These are phyloP conservation scores for Fusarium staphyleae DNA, from an alignment of 2,329 filamentous ascomycete species.

Conservation along the genomic window DNA sequence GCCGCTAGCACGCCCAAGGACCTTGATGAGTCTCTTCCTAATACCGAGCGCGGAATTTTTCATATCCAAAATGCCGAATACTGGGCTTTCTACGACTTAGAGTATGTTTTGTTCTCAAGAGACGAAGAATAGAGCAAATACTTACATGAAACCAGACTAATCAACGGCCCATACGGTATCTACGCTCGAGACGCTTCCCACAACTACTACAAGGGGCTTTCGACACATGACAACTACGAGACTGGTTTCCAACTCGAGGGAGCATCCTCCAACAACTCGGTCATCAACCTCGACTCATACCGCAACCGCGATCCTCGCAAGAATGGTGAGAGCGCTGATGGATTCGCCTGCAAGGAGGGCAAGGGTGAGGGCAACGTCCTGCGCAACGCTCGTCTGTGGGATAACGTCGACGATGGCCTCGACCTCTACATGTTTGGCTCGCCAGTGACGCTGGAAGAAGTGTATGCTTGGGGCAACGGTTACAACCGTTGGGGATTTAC, in stretches of 20 bases:
- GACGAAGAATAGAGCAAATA: too few relatives aligned
- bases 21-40: slow-evolving; percentile 49
- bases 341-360: slow-evolving; percentile 57
- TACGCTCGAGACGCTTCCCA: slow-evolving; percentile 47
- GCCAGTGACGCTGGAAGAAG: slow-evolving; percentile 53
- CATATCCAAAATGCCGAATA: slow-evolving; percentile 54
- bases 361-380: slow-evolving; percentile 54
- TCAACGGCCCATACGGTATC: slow-evolving; percentile 49
- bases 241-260: slow-evolving; percentile 49
- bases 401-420: slow-evolving; percentile 58
- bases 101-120: slow-evolving; percentile 29
- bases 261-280: slow-evolving; percentile 46
- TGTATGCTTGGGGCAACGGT: slow-evolving; percentile 55
- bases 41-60: slow-evolving; percentile 53
- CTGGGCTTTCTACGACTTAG: slow-evolving; percentile 53
- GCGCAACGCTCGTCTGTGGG: slow-evolving; percentile 55
- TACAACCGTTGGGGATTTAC: slow-evolving; percentile 54
- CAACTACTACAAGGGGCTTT: slow-evolving; percentile 48
- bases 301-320: slow-evolving; percentile 56
- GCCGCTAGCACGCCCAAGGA: slow-evolving; percentile 51
- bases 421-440: slow-evolving; percentile 49
- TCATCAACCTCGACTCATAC: slow-evolving; percentile 54
- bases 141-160: slow-evolving; percentile 29
- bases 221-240: slow-evolving; percentile 51
- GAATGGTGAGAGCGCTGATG: slow-evolving; percentile 60